Evolutionary conservation across 129 eudicot species (phyloP).

Genomic region (Heracleum sosnowskyi): DNA sequence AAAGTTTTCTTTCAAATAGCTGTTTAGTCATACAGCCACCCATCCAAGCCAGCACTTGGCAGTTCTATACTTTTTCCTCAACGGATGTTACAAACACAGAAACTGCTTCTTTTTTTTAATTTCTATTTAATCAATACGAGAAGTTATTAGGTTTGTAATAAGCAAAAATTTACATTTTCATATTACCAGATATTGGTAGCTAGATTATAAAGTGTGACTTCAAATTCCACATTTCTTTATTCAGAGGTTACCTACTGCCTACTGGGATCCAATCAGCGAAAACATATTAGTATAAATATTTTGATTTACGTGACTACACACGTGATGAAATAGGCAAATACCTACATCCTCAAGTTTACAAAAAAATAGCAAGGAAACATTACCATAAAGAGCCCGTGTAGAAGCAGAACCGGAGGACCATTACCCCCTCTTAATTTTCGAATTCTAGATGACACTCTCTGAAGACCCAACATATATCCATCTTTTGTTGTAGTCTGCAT

Average conservation of each 20-base stretch:
- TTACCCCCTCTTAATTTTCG: slow-evolving; percentile 18
- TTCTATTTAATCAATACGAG: not conserved
- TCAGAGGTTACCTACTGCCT: not conserved
- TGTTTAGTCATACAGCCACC: not conserved
- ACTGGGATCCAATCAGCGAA: not conserved
- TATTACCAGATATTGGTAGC: not conserved
- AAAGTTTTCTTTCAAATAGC: not conserved
- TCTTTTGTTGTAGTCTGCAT: slow-evolving; percentile 72
- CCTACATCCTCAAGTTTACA: not conserved
- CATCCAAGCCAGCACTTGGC: not conserved
- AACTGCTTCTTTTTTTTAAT: not conserved
- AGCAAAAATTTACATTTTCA: not conserved
- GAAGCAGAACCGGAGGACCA: slow-evolving; percentile 48
- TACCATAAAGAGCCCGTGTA: slow-evolving; percentile 57
- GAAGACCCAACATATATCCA: slow-evolving; percentile 84
- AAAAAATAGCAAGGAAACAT: not conserved
- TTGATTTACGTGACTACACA: not conserved
- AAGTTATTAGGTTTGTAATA: not conserved
- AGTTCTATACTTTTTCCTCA: not conserved
- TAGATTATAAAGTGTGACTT: not conserved
- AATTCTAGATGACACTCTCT: slow-evolving; percentile 62
- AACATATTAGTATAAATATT: not conserved
- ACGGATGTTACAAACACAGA: not conserved
- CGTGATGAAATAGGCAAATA: not conserved
- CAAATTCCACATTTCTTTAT: not conserved